Evolutionary conservation across 352 stramenopile species (phyloP), one percentile per base, ranked within the genome.

Genomic region (Thalassiosira pacifica): DNA sequence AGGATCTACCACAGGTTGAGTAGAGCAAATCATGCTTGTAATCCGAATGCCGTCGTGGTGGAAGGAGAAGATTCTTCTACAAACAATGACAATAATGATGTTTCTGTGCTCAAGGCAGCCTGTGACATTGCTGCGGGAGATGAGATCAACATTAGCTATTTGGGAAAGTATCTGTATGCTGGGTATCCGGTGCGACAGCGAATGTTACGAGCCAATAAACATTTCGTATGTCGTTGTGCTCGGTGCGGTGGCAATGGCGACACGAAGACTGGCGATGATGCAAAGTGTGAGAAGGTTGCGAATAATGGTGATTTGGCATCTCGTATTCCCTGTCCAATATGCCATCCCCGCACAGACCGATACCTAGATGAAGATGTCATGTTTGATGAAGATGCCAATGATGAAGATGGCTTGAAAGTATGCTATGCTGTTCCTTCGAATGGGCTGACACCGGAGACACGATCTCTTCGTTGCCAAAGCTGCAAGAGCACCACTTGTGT

Each of bases 91-190:
- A 42, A 68, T 26, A 60, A 37, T 42, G 55, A 85, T 76, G 53
- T 86, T 2, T 88, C 82, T 4, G 57, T 85, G 0, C 61, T 88
- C 13, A 88, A 87, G 31, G 90, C 92, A 40, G 85, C 83, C 0
- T 89, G 90, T 29, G 40, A 77, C 8, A 94, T 95, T 74, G 16
- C 70, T 0, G 45, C 64, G n/a, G 89, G 88, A 53, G 82, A 93
- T 6, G 90, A 94, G 81, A 94, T 95, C 66, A 90, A 48, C 11
- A 93, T 94, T 74, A 93, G 87, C 0, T 95, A 95, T 53, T 76
- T 94, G 18, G 90, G 90, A 22, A 83, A 86, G 29, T 87, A 91
- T 64, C 40, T 93, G 0, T 95, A 91, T 83, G 72, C 90, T 3
- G 89, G 92, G 48, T 85, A 81, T 75, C 53, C 70, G 26, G 68